Base-by-base conservation (phyloP, 495 filamentous ascomycete species). In the Cairneyella variabilis region DNA sequence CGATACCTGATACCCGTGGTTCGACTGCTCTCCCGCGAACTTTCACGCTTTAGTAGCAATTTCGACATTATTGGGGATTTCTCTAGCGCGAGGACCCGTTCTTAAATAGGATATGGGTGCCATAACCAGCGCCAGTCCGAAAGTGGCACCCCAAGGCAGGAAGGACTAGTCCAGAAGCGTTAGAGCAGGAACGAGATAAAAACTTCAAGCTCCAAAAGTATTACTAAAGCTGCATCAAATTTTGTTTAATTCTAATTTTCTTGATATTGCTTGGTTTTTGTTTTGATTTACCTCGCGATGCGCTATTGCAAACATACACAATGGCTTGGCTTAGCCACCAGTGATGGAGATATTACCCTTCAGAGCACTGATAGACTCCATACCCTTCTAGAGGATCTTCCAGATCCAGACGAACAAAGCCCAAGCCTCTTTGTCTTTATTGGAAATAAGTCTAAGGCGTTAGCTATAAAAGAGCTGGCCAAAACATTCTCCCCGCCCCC, bases 371-470 rank as follows among this genome's bases (percentile, higher is more conserved):
- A 46, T 46, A 46, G 43, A 28, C 43, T 46, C 22, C 22, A 46
- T n/a, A 46, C 4, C 25, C 40, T 67, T 9, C 22, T 63, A n/a
- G 22, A 57, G 17, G 58, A 64, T 36, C 49, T 67, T 20, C 61
- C 48, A 34, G 36, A 59, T 49, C 54, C 51, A 38, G 39, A 52
- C 14, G 16, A 46, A 41, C 56, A 68, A 41, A 46, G 27, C 21
- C 59, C 64, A 27, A 57, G 56, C 43, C 23, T 64, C 26, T 39
- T 59, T 8, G 43, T 62, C 32, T 68, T 66, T 52, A 49, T 66
- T 32, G 56, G 54, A 45, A 51, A 41, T 12, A 53, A 41, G 40
- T 49, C 49, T 5, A 68, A 68, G 48, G 54, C 62, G 27, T 14
- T 54, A 38, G 57, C 59, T 0, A 16, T 68, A 5, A 50, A 51